Base-by-base conservation (phyloP, 805 yeast genomes). In the Candida ponderosae region DNA sequence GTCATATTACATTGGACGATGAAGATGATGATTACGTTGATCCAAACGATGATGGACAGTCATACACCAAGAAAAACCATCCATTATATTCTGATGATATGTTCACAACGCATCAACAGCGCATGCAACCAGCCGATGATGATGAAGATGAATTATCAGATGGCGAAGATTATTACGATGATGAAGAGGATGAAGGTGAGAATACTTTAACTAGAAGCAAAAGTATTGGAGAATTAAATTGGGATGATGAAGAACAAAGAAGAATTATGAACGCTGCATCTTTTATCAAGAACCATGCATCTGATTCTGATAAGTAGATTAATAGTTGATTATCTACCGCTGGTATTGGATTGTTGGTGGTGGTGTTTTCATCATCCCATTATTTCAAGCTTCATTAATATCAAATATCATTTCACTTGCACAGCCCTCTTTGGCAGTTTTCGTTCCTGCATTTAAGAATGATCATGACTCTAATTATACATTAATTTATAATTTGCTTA, bases 21-120 rank as follows among this genome's bases (percentile, higher is more conserved):
- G 72, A 72, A 20, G 83, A 73, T 13, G 87, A 81, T 41, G 88
- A 79, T 42, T 81, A 82, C 49, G 76, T 74, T 47, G 89, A 82
- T 52, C 89, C 90, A 1, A 81, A 82, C 50, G 90, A 83, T 54
- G 90, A 82, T 50, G 90, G 90, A 0, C 76, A 74, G 51, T 78
- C 85, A 2, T 82, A 82, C 56, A 75, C 76, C 37, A 79, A 75
- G 53, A 66, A 70, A 18, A 62, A 68, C 30, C 75, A 79, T 48
- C 81, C 85, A 6, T 56, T 81, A 38, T 81, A 81, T 45, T 53
- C 48, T 35, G 43, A 43, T 21, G 40, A 33, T 11, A 43, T 11
- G 47, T 24, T 24, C 40, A 32, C 32, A 37, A 8, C 48, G 41
- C 5, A 47, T 40, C 3, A 9, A 24, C 28, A 24, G 43, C 33